Conservation (phyloP, 2,329 filamentous ascomycete species). For the Fusarium subtropicale region DNA sequence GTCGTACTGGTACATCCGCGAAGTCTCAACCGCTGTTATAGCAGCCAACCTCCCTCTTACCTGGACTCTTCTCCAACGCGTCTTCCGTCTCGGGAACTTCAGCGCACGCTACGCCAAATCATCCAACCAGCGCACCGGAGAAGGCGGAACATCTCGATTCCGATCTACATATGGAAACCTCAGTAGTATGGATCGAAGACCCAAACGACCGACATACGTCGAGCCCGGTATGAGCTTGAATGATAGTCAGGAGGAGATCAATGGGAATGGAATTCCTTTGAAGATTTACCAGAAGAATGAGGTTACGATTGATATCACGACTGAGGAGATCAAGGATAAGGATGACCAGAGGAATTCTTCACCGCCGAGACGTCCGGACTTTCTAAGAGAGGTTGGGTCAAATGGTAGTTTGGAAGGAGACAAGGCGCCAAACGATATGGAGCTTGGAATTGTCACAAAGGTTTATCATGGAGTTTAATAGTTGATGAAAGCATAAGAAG, state of each 20-base stretch:
- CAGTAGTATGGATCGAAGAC: constrained; percentile 36
- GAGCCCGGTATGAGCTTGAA: constrained; percentile 43
- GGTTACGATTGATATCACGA: constrained; percentile 45
- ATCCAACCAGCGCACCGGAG: constrained; percentile 41
- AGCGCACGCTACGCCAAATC: constrained; percentile 41
- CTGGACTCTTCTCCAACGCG: constrained; percentile 56
- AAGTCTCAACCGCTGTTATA: constrained; percentile 60
- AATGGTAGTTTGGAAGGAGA: constrained; percentile 21
- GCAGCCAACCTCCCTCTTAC: constrained; percentile 58
- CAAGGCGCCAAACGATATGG: constrained; percentile 28
- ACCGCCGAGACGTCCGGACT: background rate
- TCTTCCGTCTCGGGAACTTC: constrained; percentile 51
- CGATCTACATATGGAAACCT: constrained; percentile 44
- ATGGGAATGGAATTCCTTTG: constrained; percentile 49
- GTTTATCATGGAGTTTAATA: constrained; percentile 42
- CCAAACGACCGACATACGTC: constrained; percentile 2
- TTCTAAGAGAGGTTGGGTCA: background rate
- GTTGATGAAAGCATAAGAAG: background rate
- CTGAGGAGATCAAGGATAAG: constrained; percentile 6
- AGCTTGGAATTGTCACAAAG: constrained; percentile 45
- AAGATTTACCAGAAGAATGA: constrained; percentile 56
- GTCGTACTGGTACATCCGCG: constrained; percentile 60
- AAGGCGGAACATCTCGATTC: constrained; percentile 34
- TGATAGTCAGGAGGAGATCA: constrained; percentile 55
- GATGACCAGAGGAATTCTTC: constrained; percentile 15